phyloP scores from a whole-genome alignment of 2,329 filamentous ascomycete genomes.

The Blastomyces gilchristii region DNA sequence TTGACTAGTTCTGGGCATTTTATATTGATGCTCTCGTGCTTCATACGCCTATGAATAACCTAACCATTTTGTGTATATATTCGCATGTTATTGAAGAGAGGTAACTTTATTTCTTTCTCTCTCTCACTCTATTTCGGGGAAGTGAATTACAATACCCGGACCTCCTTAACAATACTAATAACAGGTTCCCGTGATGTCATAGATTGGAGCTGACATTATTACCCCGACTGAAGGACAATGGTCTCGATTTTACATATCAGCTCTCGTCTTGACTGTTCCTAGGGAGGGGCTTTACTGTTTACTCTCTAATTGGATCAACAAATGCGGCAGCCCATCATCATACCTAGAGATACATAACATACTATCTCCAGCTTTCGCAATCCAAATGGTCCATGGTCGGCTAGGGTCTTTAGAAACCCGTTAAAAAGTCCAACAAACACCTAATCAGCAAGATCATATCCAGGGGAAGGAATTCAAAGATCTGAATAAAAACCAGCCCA shows the following conservation, averaged over 20 bases:
- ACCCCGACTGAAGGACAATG: not conserved
- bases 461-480: too few species aligned
- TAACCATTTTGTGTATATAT: not conserved
- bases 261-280: not conserved
- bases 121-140: not conserved
- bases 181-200: not conserved
- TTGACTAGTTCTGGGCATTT: not conserved
- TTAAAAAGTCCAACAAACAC: not conserved
- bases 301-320: not conserved
- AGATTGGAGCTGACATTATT: not conserved
- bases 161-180: not conserved
- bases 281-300: not conserved
- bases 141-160: not conserved
- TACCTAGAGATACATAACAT: not conserved
- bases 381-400: not conserved
- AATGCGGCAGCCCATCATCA: not conserved
- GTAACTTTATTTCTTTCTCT: not conserved
- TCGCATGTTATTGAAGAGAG: not conserved
- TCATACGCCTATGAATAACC: not conserved
- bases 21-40: not conserved
- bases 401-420: not conserved
- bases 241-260: not conserved
- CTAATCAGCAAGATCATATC: not conserved
- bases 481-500: too few species aligned
- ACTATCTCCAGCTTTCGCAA: not conserved